phyloP scores from a whole-genome alignment of 225 moss, liverwort and hornwort genomes.

The Ulota crispa region DNA sequence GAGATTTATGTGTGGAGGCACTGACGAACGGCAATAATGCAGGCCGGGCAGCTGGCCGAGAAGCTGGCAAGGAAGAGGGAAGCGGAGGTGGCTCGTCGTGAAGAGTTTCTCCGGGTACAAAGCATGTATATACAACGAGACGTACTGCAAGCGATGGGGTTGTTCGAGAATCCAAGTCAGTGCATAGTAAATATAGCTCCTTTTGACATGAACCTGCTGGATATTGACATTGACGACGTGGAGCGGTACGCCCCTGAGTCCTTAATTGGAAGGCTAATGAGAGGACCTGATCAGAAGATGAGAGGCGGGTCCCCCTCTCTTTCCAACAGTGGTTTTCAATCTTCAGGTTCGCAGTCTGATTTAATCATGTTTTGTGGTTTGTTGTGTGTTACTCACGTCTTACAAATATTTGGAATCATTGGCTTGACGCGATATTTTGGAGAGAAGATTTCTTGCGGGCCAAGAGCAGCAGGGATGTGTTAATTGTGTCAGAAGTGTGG shows the following conservation, averaged over 20 bases:
- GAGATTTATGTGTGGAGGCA: neutral
- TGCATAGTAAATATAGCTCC: conserved; percentile 98
- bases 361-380: neutral
- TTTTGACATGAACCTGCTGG: conserved; percentile 80
- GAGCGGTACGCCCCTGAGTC: conserved; percentile 94
- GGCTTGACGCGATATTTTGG: neutral
- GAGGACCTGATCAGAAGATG: conserved; percentile 58
- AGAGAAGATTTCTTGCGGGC: neutral
- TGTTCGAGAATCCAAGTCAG: conserved; percentile 92
- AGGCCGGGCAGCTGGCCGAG: conserved; percentile 96
- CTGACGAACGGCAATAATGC: conserved; percentile 11
- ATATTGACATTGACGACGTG: conserved; percentile 83
- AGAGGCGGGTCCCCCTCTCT: conserved; percentile 58
- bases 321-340: conserved; percentile 62
- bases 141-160: conserved; percentile 78
- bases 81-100: conserved; percentile 80
- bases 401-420: neutral
- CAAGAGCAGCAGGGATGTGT: neutral
- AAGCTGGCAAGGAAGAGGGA: conserved; percentile 95
- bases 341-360: conserved; percentile 37
- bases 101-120: conserved; percentile 80
- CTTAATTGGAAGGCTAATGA: conserved; percentile 73
- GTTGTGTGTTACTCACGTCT: neutral
- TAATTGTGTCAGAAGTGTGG: neutral
- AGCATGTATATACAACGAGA: conserved; percentile 80